phyloP scores from a whole-genome alignment of 805 yeast genomes.

The Diddensiella caesifluorescens region DNA sequence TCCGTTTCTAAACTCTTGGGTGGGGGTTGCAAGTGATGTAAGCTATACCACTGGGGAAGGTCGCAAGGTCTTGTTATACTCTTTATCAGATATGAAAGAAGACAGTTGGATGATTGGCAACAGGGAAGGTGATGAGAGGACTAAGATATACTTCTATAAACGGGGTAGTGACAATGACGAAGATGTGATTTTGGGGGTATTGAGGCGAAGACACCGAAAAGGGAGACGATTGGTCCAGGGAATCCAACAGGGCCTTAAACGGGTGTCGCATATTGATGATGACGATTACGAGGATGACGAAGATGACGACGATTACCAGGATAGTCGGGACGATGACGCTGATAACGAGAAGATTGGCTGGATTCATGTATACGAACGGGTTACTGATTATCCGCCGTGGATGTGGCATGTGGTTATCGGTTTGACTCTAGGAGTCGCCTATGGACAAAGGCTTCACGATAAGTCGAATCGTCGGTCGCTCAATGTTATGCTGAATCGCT shows the following conservation, averaged over 20 bases:
- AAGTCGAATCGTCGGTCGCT: conserved; percentile 1
- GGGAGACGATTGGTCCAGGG: conserved; percentile 13
- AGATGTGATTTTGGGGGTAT: conserved; percentile 12
- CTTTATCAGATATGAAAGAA: background rate
- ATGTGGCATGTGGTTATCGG: conserved; percentile 18
- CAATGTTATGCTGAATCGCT: too few species aligned
- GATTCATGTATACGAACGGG: conserved; percentile 17
- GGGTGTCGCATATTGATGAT: background rate
- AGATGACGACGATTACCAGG: background rate
- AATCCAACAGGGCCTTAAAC: background rate
- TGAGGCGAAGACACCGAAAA: conserved; percentile 15
- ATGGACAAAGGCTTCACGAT: conserved; percentile 13
- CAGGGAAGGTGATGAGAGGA: conserved; percentile 5
- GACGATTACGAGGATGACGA: background rate
- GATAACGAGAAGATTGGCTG: conserved; percentile 23
- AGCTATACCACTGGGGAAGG: background rate
- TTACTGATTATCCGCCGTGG: conserved; percentile 3
- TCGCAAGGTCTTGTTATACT: background rate
- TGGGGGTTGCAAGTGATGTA: conserved; percentile 1
- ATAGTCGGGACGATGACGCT: conserved; percentile 19
- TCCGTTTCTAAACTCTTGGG: background rate
- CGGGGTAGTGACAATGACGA: background rate
- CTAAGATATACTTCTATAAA: conserved; percentile 9
- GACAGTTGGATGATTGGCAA: conserved; percentile 13
- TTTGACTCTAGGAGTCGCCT: conserved; percentile 15